Conservation (phyloP, 805 yeast species). For the Metschnikowia peoriensis region DNA sequence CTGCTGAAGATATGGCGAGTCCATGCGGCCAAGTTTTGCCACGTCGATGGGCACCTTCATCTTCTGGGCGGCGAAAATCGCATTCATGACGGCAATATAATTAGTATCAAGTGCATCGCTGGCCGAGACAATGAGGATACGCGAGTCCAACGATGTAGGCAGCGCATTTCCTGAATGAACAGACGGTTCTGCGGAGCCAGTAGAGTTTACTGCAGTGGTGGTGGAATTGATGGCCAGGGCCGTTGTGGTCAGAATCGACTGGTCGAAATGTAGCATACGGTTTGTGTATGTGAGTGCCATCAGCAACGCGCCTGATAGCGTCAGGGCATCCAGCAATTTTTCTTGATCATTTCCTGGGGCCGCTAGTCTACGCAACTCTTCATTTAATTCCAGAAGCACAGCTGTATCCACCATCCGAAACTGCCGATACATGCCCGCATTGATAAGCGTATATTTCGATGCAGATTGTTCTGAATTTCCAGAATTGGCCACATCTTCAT, state of each 20-base stretch:
- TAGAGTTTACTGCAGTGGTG: slow-evolving; percentile 23
- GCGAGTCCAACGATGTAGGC: slow-evolving; percentile 30
- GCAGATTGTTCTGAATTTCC: neutral
- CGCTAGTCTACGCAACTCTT: slow-evolving; percentile 24
- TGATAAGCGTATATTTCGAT: slow-evolving; percentile 24
- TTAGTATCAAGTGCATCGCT: slow-evolving; percentile 70
- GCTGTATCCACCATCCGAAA: slow-evolving; percentile 77
- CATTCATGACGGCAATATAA: slow-evolving; percentile 91
- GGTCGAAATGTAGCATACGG: slow-evolving; percentile 53
- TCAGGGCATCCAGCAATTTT: slow-evolving; percentile 26
- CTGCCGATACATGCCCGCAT: slow-evolving; percentile 77
- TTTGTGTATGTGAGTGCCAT: slow-evolving; percentile 80
- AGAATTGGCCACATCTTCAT: slow-evolving; percentile 15
- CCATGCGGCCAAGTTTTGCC: slow-evolving; percentile 63
- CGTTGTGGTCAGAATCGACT: slow-evolving; percentile 42
- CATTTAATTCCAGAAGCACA: slow-evolving; percentile 57
- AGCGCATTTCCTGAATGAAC: slow-evolving; percentile 11
- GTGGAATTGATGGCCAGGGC: slow-evolving; percentile 44
- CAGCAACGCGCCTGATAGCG: slow-evolving; percentile 74
- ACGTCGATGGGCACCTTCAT: slow-evolving; percentile 87
- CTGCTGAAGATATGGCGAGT: slow-evolving; percentile 86
- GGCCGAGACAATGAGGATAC: slow-evolving; percentile 58
- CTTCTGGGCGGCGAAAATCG: slow-evolving; percentile 94
- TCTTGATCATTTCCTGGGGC: slow-evolving; percentile 14
- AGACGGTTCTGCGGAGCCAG: slow-evolving; percentile 11